Conservation (phyloP, 805 yeast species). For the Kluyveromyces nonfermentans region DNA sequence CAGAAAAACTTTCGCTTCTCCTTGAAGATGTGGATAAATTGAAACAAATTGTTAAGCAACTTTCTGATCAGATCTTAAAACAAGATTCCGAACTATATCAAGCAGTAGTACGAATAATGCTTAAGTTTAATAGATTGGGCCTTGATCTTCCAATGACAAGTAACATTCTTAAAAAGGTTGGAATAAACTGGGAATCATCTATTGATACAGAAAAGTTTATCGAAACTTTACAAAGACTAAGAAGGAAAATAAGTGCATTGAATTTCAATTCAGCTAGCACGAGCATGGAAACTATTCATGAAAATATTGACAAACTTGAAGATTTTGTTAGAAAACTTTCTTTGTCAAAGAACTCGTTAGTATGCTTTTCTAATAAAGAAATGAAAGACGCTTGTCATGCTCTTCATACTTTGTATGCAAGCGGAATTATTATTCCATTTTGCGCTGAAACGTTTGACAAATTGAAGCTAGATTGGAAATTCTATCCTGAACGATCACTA, state of each 20-base stretch:
- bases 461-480: conserved; percentile 1
- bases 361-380: neutral
- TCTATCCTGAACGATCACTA: conserved; percentile 2
- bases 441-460: neutral
- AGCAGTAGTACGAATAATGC: neutral
- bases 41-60: neutral
- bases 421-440: neutral
- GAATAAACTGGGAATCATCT: neutral
- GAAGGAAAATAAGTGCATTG: neutral
- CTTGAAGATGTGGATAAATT: neutral
- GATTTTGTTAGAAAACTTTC: neutral
- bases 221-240: neutral
- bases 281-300: neutral
- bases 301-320: neutral
- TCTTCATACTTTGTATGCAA: neutral
- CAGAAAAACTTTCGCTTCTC: neutral
- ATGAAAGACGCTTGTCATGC: neutral
- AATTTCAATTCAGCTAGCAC: neutral
- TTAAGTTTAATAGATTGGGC: neutral
- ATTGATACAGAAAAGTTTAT: conserved; percentile 1
- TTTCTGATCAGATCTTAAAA: neutral
- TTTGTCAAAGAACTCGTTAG: neutral
- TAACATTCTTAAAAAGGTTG: neutral
- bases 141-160: neutral
- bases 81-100: neutral